Percentiles rank a stretch among this genome's conserved stretches.
phyloP scores from a whole-genome alignment of 2,329 filamentous ascomycete genomes.

The Massarina eburnea region DNA sequence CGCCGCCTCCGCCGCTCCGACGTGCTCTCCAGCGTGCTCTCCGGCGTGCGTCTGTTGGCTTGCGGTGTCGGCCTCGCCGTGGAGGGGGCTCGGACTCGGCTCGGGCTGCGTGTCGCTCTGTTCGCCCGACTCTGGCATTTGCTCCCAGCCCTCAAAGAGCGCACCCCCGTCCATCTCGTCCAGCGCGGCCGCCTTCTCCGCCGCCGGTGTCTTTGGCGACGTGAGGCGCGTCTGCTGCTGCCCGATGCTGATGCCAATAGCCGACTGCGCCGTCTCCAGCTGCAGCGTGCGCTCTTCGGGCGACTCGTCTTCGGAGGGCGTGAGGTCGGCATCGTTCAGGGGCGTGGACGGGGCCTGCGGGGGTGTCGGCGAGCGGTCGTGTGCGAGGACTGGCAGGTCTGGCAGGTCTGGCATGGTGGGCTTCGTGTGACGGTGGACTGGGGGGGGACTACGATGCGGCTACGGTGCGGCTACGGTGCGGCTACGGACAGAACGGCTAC shows the following conservation, averaged over 20 bases:
- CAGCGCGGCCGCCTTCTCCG: conserved; percentile 61
- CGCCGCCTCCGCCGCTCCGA: not conserved
- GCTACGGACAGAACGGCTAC: too few relatives aligned
- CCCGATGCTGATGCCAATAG: conserved; percentile 63
- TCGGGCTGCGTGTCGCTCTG: conserved; percentile 8
- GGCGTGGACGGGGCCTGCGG: conserved; percentile 47
- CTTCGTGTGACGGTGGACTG: conserved; percentile 1
- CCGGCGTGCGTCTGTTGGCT: not conserved
- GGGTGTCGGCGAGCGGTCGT: conserved; percentile 35
- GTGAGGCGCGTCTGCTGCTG: conserved; percentile 58
- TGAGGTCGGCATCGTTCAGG: conserved; percentile 42
- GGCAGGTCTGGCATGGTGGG: conserved; percentile 24
- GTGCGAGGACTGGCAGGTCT: conserved; percentile 3
- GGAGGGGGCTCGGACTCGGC: not conserved
- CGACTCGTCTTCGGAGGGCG: conserved; percentile 50
- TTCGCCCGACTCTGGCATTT: conserved; percentile 25
- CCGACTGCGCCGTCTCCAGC: conserved; percentile 45
- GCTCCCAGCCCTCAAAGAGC: conserved; percentile 51
- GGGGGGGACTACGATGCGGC: too few relatives aligned
- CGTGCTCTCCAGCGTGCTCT: not conserved
- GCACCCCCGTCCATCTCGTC: conserved; percentile 48
- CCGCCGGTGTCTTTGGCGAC: conserved; percentile 59
- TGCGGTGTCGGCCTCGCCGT: not conserved
- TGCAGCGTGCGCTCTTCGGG: conserved; percentile 30
- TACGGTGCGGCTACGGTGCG: too few relatives aligned